Conservation (phyloP, 192 early-diverging fungal genomes). For the Coemansia javaensis region DNA sequence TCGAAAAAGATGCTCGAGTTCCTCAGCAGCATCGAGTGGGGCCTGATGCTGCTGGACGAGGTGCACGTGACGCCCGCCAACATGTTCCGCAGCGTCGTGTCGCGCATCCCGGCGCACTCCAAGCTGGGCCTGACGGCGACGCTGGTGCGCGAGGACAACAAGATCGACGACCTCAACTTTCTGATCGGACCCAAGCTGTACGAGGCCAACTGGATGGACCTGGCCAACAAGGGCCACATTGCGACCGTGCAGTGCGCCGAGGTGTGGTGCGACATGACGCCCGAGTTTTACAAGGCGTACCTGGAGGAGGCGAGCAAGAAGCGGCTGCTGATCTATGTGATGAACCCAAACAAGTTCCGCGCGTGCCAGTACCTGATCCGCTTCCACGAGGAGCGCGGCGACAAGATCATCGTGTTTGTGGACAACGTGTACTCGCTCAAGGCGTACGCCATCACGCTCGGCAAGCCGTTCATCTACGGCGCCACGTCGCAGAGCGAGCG, state of each 20-base stretch:
- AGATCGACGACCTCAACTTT: constrained; percentile 95
- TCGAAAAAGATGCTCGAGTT: constrained; percentile 96
- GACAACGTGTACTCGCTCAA: constrained; percentile 96
- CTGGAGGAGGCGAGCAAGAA: constrained; percentile 76
- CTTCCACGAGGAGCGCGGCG: constrained; percentile 86
- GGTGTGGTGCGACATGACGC: constrained; percentile 98
- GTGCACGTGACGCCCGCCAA: constrained; percentile 98
- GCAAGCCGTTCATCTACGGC: constrained; percentile 87
- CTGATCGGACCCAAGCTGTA: constrained; percentile 98
- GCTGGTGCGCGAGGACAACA: constrained; percentile 96
- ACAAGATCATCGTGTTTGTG: constrained; percentile 99
- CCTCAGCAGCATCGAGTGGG: constrained; percentile 90
- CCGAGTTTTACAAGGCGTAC: constrained; percentile 94
- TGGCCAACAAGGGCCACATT: constrained; percentile 95
- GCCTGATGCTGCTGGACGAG: constrained; percentile 94
- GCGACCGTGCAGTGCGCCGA: constrained; percentile 98
- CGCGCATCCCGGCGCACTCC: constrained; percentile 84
- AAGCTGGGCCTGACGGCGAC: constrained; percentile 99
- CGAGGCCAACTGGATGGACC: constrained; percentile 99
- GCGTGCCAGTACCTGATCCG: constrained; percentile 94
- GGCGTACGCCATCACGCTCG: constrained; percentile 81
- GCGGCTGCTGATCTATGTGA: constrained; percentile 78
- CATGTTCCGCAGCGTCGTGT: constrained; percentile 92
- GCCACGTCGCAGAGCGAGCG: constrained; percentile 85
- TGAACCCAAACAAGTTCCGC: constrained; percentile 99